Evolutionary conservation across 2,329 filamentous ascomycete genomes (phyloP), one percentile per base, ranked within the genome.

Genomic region (Tolypocladium guangdongense): DNA sequence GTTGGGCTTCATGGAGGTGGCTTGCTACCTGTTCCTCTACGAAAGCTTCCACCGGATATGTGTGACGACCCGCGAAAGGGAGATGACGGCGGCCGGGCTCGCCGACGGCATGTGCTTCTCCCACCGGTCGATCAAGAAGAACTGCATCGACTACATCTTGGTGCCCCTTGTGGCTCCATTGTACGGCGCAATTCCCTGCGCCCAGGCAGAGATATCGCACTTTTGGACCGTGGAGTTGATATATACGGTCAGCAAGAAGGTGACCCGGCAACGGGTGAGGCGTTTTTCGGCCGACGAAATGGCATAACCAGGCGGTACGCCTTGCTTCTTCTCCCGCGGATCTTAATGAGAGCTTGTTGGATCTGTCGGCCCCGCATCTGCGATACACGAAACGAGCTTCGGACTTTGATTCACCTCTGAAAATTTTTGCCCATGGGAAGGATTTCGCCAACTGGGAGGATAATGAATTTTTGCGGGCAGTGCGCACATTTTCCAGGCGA

Each of bases 241-340:
- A 12, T 89, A 89, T 67, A 79, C 82, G 0, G 85, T 89, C 62
- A 87, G 83, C 71, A 82, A 83, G 68, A 89, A 88, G 64, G 78
- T 82, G 61, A 79, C 75, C 2, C 69, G 79, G 54, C 73, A 78
- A 65, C 68, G 75, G 58, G 68, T 72, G 35, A 75, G 74, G 55
- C 72, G 74, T 3, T 57, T 73, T 50, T 70, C 68, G 45, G 68
- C 66, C n/a, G 70, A 68, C 30, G 66, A 73, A 43, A 71, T 78
- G 68, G 75, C 72, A 62, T 56, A 33, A 47, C 2, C 22, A 58
- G 55, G 56, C 49, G 22, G 20, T n/a, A 6, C 53, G 49, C 20
- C 24, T 51, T 32, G 38, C 47, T 38, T 24, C 12, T 27, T 27
- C 10, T 24, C 24, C 27, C 18, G 36, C 36, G 33, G 35, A 54